Conservation (phyloP, 129 eudicot species). For the Deinandra increscens region DNA sequence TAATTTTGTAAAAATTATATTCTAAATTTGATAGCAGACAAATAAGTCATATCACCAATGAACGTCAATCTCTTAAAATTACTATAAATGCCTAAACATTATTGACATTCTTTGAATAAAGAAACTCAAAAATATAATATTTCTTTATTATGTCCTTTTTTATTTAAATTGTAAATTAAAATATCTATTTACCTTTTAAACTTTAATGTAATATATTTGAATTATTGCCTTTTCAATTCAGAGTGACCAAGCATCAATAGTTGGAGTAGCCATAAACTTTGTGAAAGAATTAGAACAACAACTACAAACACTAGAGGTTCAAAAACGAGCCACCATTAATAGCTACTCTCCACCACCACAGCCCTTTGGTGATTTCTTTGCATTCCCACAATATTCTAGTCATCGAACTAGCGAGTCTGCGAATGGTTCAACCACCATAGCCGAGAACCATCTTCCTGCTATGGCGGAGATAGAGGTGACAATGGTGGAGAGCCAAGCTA, state of each 20-base stretch:
- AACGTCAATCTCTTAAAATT: neutral
- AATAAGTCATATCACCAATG: constrained; percentile 1
- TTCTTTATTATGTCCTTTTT: neutral
- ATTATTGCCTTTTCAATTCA: constrained; percentile 24
- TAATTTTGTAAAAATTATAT: neutral
- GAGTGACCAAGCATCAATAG: constrained; percentile 77
- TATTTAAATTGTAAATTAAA: neutral
- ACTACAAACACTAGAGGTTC: constrained; percentile 51
- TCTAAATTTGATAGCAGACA: constrained; percentile 1
- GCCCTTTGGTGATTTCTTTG: constrained; percentile 43
- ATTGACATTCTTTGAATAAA: neutral
- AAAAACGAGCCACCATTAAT: constrained; percentile 28
- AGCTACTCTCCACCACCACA: neutral
- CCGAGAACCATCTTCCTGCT: constrained; percentile 25
- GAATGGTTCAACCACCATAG: neutral
- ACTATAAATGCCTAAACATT: neutral
- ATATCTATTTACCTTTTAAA: neutral
- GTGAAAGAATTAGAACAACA: constrained; percentile 64
- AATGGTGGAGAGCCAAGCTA: constrained; percentile 71
- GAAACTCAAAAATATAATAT: neutral
- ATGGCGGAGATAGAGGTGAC: constrained; percentile 65
- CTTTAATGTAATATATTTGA: neutral
- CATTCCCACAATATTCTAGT: constrained; percentile 55
- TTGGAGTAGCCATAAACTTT: constrained; percentile 67
- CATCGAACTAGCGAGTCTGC: neutral